Conservation (phyloP, 2,329 filamentous ascomycete genomes). For the Colletotrichum salicis region DNA sequence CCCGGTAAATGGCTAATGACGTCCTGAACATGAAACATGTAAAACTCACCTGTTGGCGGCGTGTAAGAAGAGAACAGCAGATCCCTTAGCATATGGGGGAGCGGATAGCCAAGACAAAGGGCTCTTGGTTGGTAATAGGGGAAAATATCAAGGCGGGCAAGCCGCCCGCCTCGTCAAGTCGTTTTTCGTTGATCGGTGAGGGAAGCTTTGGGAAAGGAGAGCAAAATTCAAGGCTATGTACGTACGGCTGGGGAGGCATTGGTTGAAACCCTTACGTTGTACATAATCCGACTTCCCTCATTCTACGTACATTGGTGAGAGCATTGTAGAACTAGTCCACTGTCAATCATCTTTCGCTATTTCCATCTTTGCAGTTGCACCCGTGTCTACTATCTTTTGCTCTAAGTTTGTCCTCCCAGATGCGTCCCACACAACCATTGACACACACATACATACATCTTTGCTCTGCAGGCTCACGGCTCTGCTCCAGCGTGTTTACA, state of each 20-base stretch:
- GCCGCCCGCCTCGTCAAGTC: conserved; percentile 15
- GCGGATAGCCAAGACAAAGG: conserved; percentile 11
- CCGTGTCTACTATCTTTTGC: not conserved
- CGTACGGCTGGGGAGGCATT: conserved; percentile 24
- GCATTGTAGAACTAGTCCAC: conserved; percentile 35
- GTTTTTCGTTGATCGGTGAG: conserved; percentile 22
- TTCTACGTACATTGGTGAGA: conserved; percentile 32
- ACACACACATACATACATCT: too few species aligned
- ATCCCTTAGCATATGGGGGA: conserved; percentile 19
- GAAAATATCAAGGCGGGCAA: conserved; percentile 27
- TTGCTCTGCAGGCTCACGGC: too few species aligned
- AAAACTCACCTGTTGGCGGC: conserved; percentile 20
- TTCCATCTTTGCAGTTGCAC: not conserved
- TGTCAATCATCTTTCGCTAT: conserved; percentile 20
- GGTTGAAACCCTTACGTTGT: conserved; percentile 27
- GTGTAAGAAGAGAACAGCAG: conserved; percentile 31
- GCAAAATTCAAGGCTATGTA: conserved; percentile 20
- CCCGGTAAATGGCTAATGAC: conserved; percentile 28
- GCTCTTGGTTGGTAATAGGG: conserved; percentile 25
- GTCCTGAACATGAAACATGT: not conserved
- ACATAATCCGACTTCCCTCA: conserved; percentile 35
- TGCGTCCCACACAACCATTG: too few species aligned
- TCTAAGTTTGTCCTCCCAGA: too few species aligned
- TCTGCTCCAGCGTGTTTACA: too few species aligned
- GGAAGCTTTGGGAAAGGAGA: conserved; percentile 24